These are phyloP conservation scores for Monilinia fructicola DNA, from an alignment of 2,329 filamentous ascomycete species.

Conservation along the genomic window DNA sequence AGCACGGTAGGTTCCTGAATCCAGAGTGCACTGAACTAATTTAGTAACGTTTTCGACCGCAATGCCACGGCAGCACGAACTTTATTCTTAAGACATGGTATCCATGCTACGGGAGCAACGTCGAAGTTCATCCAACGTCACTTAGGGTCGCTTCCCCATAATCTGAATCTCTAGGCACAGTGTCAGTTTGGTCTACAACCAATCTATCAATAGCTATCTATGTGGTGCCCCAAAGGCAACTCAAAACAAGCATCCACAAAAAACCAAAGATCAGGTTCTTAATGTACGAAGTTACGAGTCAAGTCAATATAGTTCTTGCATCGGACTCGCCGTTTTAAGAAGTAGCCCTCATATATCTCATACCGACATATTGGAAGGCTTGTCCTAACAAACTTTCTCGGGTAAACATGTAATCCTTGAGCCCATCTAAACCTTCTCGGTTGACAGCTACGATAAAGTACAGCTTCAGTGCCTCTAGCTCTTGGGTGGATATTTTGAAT, in stretches of 20 bases:
- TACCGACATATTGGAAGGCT: constrained; percentile 7
- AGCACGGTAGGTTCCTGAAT: constrained; percentile 6
- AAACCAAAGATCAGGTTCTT: not conserved
- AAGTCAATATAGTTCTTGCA: not conserved
- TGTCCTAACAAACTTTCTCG: constrained; percentile 14
- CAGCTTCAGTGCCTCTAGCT: constrained; percentile 1
- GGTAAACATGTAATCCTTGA: constrained; percentile 18
- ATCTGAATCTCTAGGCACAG: constrained; percentile 1
- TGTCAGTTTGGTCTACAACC: not conserved
- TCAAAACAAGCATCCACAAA: not conserved
- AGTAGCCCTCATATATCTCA: constrained; percentile 10
- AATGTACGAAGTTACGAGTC: not conserved
- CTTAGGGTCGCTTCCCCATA: constrained; percentile 12
- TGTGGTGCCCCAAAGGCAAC: not conserved
- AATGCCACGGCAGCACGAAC: constrained; percentile 20
- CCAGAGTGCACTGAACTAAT: constrained; percentile 7
- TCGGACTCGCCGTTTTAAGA: not conserved
- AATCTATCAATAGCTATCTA: not conserved
- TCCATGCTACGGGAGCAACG: constrained; percentile 19
- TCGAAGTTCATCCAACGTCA: constrained; percentile 11
- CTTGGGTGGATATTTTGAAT: not conserved
- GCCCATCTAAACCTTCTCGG: constrained; percentile 10
- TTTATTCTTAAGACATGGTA: constrained; percentile 11
- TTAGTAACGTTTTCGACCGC: constrained; percentile 15
- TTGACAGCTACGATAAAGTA: not conserved